A percentile compares a stretch with the other conserved stretches of the same genome.
phyloP scores from a whole-genome alignment of 495 filamentous ascomycete species.

The Delitschia confertaspora region DNA sequence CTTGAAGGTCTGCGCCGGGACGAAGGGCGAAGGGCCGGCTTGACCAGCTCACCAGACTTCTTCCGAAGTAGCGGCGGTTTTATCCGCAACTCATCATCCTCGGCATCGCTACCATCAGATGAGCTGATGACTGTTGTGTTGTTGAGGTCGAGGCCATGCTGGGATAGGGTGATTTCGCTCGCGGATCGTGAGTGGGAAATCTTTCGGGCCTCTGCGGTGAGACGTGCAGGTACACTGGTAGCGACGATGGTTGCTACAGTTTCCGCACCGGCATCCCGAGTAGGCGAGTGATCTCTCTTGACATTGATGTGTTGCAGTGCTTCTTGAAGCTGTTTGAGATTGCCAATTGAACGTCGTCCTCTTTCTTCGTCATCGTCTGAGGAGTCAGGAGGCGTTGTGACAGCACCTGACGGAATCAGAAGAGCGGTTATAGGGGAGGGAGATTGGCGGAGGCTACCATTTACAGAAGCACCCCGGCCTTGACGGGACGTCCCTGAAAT shows the following conservation, averaged over 20 bases:
- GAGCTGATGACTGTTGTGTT: constrained; percentile 26
- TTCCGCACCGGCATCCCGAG: constrained; percentile 35
- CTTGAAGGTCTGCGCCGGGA: constrained; percentile 77
- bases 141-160: constrained; percentile 17
- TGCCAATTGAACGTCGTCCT: constrained; percentile 49
- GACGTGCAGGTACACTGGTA: constrained; percentile 23
- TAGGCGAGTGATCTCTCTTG: constrained; percentile 54
- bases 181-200: constrained; percentile 72
- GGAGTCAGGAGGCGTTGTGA: constrained; percentile 85
- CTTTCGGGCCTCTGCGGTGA: constrained; percentile 52
- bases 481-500: constrained; percentile 2
- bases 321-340: constrained; percentile 66
- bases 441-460: constrained; percentile 57
- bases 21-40: constrained; percentile 75
- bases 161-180: constrained; percentile 54
- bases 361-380: constrained; percentile 80
- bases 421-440: constrained; percentile 65
- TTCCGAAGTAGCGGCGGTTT: constrained; percentile 90
- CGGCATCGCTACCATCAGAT: constrained; percentile 48
- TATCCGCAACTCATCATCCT: constrained; percentile 44
- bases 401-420: constrained; percentile 65
- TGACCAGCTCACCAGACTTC: constrained; percentile 94
- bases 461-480: constrained; percentile 29
- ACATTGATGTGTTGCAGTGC: constrained; percentile 74
- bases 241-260: constrained; percentile 30